Evolutionary conservation across 768 basidiomycete genomes (phyloP), one percentile per base, ranked within the genome.

Genomic region (Fistulinella prunicolor): DNA sequence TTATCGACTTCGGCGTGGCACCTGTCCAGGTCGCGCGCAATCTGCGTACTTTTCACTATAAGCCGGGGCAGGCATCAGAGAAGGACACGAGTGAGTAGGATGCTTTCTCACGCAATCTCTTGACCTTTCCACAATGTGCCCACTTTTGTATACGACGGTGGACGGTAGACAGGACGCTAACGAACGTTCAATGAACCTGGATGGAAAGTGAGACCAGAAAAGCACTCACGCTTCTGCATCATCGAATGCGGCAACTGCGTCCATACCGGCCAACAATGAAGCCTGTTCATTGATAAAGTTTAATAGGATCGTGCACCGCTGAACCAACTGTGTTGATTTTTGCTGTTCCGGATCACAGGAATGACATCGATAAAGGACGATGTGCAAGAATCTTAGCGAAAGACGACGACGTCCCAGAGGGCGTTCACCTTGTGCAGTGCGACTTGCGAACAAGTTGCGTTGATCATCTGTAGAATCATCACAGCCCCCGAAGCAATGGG

Each of bases 401-500:
- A 46, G 24, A 40, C 1, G 21, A 30, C 13, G 5, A 10, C 9
- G 13, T 28, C 12, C 21, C 16, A 47, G 29, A 46, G 37, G 50
- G 42, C 32, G 39, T 54, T 48, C 42, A 80, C 81, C 73, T 79
- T 81, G 59, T 79, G 72, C 19, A 72, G 59, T 19, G 68, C 58
- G 17, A 81, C 69, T 47, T 79, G 66, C 7, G 74, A 67, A 53
- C 80, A 82, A 17, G 70, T 50, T 7, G 62, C 47, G n/a, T 66
- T 62, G 50, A 82, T 79, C 46, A 74, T 69, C 50, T 74, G 67
- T 9, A 80, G 53, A 0, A 72, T 50, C 45, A 71, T 61, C 6
- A 73, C 74, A 16, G 71, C 74, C 4, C 74, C 68, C 0, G 75
- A 68, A 22, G 73, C 70, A 37, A 72, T 74, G 6, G 79, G 79